Conservation (phyloP, 2,329 filamentous ascomycete genomes). For the Ophiostoma montium region DNA sequence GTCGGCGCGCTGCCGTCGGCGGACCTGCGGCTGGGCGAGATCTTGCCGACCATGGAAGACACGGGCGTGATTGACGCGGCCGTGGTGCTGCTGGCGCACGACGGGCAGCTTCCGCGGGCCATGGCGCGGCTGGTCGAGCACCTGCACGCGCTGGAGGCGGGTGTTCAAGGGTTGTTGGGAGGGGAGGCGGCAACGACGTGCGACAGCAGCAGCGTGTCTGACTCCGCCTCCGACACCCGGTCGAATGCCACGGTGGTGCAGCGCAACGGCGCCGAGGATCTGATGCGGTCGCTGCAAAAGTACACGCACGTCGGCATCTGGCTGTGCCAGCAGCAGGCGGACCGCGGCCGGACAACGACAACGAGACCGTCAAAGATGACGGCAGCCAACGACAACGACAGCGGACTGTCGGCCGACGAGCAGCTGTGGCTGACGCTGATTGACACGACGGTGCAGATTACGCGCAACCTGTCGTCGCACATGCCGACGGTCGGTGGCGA, state of each 20-base stretch:
- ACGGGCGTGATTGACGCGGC: slow-evolving; percentile 86
- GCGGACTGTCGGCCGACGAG: slow-evolving; percentile 38
- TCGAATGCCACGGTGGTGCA: slow-evolving; percentile 10
- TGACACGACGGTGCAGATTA: slow-evolving; percentile 47
- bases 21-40: slow-evolving; percentile 62
- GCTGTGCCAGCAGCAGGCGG: slow-evolving; percentile 80
- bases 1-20: slow-evolving; percentile 59
- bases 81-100: slow-evolving; percentile 76
- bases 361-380: not conserved
- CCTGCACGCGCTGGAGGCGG: slow-evolving; percentile 63
- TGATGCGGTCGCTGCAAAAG: slow-evolving; percentile 69
- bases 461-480: slow-evolving; percentile 45
- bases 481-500: slow-evolving; percentile 22
- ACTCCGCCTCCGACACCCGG: not conserved
- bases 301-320: slow-evolving; percentile 89
- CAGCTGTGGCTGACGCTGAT: slow-evolving; percentile 47
- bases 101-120: slow-evolving; percentile 68
- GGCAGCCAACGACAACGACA: slow-evolving; percentile 26
- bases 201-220: not conserved
- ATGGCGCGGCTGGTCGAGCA: slow-evolving; percentile 79
- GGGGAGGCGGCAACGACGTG: slow-evolving; percentile 11
- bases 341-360: slow-evolving; percentile 27
- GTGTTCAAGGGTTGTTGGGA: slow-evolving; percentile 56
- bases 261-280: slow-evolving; percentile 50
- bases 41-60: slow-evolving; percentile 79